These are phyloP conservation scores for Aspergillus mulundensis DNA, from an alignment of 495 filamentous ascomycete genomes.

Conservation along the genomic window DNA sequence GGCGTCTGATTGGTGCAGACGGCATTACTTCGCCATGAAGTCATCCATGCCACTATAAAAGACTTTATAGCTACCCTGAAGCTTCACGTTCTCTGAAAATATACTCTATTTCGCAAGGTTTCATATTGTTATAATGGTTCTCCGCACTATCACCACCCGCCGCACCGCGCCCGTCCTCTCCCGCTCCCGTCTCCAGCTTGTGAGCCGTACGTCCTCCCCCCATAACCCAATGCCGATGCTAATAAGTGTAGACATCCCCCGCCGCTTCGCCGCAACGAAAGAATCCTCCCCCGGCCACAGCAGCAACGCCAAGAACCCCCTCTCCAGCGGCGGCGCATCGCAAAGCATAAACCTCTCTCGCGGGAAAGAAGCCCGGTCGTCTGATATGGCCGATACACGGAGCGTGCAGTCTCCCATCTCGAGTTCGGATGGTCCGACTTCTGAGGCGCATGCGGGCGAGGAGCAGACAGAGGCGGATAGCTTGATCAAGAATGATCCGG, in stretches of 20 bases:
- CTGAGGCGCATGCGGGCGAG: neutral
- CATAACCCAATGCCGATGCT: neutral
- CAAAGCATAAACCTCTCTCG: constrained; percentile 4
- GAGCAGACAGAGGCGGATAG: constrained; percentile 4
- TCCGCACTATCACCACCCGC: neutral
- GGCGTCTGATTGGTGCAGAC: neutral
- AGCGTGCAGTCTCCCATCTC: constrained; percentile 6
- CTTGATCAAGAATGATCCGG: constrained; percentile 3
- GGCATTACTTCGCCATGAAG: neutral
- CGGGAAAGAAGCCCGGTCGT: constrained; percentile 2
- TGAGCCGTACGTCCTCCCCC: neutral
- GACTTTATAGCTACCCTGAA: too few species aligned
- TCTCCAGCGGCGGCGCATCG: constrained; percentile 3
- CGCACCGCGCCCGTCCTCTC: neutral
- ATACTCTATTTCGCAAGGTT: too few species aligned
- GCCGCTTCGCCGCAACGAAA: neutral
- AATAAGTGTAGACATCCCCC: neutral
- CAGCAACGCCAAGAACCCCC: constrained; percentile 5
- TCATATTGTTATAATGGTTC: neutral
- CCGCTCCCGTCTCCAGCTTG: neutral
- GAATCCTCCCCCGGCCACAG: neutral
- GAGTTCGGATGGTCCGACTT: neutral
- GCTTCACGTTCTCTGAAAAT: too few species aligned
- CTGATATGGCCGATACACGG: neutral
- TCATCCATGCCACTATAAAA: neutral